phyloP scores from a whole-genome alignment of 306 rosid genomes.

The Trichosanthes cucumerina region DNA sequence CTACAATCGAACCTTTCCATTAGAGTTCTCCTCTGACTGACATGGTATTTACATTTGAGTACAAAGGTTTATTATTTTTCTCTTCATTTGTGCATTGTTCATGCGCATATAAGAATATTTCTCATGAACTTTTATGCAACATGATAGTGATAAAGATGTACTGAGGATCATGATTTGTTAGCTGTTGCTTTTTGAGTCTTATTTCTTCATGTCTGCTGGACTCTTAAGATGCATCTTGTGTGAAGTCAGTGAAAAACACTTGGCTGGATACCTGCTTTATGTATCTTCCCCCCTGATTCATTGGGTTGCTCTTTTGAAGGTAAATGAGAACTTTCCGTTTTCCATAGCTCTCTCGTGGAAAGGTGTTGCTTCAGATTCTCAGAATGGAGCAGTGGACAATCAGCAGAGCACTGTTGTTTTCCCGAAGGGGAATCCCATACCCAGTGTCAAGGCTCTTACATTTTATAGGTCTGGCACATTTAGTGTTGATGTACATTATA shows the following conservation, averaged over 20 bases:
- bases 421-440: conserved; percentile 73
- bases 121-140: neutral
- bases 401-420: conserved; percentile 50
- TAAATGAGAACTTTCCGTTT: conserved; percentile 74
- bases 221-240: neutral
- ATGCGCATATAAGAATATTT: neutral
- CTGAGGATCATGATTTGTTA: neutral
- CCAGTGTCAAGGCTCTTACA: conserved; percentile 70
- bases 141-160: neutral
- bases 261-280: neutral
- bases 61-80: neutral
- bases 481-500: conserved; percentile 60
- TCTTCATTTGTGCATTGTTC: neutral
- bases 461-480: conserved; percentile 61
- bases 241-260: neutral
- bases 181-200: neutral
- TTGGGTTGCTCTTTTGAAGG: conserved; percentile 30
- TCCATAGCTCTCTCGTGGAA: conserved; percentile 71
- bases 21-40: neutral
- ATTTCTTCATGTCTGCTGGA: neutral
- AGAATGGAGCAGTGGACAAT: conserved; percentile 44
- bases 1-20: neutral
- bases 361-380: conserved; percentile 59
- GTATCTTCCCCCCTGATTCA: neutral
- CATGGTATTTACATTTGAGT: neutral